Evolutionary conservation across 352 stramenopile species (phyloP).

Genomic region (Thraustochytrium sp.): DNA sequence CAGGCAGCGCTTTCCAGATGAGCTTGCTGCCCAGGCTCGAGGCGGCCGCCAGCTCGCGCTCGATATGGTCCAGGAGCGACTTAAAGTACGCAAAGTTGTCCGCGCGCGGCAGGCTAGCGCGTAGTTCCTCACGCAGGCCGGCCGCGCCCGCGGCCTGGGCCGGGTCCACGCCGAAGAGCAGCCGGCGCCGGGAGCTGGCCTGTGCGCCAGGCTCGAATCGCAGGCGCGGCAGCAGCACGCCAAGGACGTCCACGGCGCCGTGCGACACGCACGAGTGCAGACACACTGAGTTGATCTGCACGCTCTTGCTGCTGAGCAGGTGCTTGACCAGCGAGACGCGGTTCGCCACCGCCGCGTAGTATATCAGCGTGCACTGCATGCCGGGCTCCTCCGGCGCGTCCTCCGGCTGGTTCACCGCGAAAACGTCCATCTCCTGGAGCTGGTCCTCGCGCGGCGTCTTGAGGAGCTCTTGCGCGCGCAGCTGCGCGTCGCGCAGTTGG

Average conservation of each 20-base stretch:
- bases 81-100: slow-evolving; percentile 45
- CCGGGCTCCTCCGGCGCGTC: neutral
- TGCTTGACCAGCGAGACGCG: slow-evolving; percentile 5
- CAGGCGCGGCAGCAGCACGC: slow-evolving; percentile 13
- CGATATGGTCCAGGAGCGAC: slow-evolving; percentile 37
- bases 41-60: neutral
- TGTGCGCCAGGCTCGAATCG: neutral
- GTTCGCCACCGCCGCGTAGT: slow-evolving; percentile 24
- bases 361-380: slow-evolving; percentile 19
- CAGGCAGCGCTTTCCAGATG: no score
- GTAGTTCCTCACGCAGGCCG: neutral
- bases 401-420: slow-evolving; percentile 30
- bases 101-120: neutral
- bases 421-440: neutral
- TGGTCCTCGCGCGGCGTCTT: neutral
- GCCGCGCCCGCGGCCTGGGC: neutral
- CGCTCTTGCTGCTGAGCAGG: slow-evolving; percentile 2
- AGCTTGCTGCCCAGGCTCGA: neutral
- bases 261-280: slow-evolving; percentile 34
- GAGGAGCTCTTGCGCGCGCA: neutral
- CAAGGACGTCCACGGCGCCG: slow-evolving; percentile 17
- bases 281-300: slow-evolving; percentile 34
- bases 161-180: slow-evolving; percentile 1
- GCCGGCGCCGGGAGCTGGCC: neutral
- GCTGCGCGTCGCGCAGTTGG: neutral